These are phyloP conservation scores for Phytophthora sansomeana DNA, from an alignment of 352 stramenopile genomes.

Conservation along the genomic window DNA sequence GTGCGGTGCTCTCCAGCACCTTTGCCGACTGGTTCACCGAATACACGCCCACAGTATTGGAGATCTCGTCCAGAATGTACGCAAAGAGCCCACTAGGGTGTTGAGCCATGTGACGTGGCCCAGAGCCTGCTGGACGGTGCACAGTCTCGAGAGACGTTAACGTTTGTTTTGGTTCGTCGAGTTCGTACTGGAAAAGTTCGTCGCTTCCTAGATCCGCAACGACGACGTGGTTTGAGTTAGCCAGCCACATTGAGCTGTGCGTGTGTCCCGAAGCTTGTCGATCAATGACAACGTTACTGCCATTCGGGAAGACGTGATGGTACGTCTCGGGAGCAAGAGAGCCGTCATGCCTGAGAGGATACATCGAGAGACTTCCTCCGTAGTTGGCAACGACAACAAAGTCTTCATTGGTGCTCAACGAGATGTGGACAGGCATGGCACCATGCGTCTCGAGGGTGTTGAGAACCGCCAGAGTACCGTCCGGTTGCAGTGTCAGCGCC, in stretches of 20 bases:
- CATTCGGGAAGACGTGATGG: constrained; percentile 49
- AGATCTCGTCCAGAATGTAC: constrained; percentile 72
- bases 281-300: constrained; percentile 44
- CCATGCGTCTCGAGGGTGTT: constrained; percentile 63
- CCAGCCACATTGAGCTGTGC: constrained; percentile 74
- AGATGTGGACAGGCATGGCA: constrained; percentile 54
- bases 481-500: constrained; percentile 45
- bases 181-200: constrained; percentile 56
- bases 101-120: constrained; percentile 70
- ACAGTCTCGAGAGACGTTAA: constrained; percentile 37
- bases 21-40: constrained; percentile 35
- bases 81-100: constrained; percentile 50
- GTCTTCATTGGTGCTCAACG: constrained; percentile 52
- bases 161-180: constrained; percentile 51
- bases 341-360: constrained; percentile 54
- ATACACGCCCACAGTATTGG: constrained; percentile 70
- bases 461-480: constrained; percentile 53
- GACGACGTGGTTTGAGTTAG: constrained; percentile 48
- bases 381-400: constrained; percentile 77
- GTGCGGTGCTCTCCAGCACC: constrained; percentile 30
- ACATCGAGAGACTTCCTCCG: constrained; percentile 65
- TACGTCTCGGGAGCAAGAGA: constrained; percentile 46
- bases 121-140: constrained; percentile 44
- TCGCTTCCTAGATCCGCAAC: constrained; percentile 72
- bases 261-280: constrained; percentile 59